Conservation (phyloP, 192 early-diverging fungal genomes). For the Lobosporangium transversale region DNA sequence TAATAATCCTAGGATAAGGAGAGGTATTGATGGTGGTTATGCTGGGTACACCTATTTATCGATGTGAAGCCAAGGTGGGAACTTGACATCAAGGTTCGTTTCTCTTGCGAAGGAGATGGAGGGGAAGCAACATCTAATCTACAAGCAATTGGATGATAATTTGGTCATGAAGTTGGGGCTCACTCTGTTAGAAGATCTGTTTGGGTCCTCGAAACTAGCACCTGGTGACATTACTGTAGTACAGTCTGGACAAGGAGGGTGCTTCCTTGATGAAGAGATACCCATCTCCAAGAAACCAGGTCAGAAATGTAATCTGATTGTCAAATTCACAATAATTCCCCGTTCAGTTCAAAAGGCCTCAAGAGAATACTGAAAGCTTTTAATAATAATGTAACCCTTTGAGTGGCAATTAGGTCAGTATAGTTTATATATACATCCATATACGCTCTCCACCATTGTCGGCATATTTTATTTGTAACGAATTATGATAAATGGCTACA, state of each 20-base stretch:
- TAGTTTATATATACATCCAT: too few relatives aligned
- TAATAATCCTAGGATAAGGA: slow-evolving; percentile 2
- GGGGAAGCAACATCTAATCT: slow-evolving; percentile 87
- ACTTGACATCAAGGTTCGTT: slow-evolving; percentile 95
- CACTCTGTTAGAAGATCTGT: slow-evolving; percentile 80
- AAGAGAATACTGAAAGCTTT: slow-evolving; percentile 59
- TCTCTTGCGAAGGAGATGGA: slow-evolving; percentile 92
- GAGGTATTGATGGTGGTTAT: slow-evolving; percentile 49
- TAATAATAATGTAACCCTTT: too few relatives aligned
- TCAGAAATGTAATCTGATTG: slow-evolving; percentile 86
- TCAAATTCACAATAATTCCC: slow-evolving; percentile 89
- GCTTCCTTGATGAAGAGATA: slow-evolving; percentile 88
- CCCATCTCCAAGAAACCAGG: slow-evolving; percentile 81
- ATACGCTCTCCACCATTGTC: too few relatives aligned
- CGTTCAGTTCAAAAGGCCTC: slow-evolving; percentile 64
- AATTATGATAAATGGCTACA: too few relatives aligned
- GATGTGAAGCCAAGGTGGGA: slow-evolving; percentile 96
- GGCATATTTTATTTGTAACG: too few relatives aligned
- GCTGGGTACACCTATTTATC: slow-evolving; percentile 67
- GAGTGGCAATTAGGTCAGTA: too few relatives aligned
- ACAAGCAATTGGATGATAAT: slow-evolving; percentile 89
- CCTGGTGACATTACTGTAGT: slow-evolving; percentile 60
- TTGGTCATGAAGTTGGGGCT: slow-evolving; percentile 72
- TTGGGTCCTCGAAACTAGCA: slow-evolving; percentile 78
- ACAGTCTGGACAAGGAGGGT: slow-evolving; percentile 78